Percentiles rank a stretch among this genome's conserved stretches.
Conservation (phyloP, 352 stramenopile species). For the Aphanomyces astaci region DNA sequence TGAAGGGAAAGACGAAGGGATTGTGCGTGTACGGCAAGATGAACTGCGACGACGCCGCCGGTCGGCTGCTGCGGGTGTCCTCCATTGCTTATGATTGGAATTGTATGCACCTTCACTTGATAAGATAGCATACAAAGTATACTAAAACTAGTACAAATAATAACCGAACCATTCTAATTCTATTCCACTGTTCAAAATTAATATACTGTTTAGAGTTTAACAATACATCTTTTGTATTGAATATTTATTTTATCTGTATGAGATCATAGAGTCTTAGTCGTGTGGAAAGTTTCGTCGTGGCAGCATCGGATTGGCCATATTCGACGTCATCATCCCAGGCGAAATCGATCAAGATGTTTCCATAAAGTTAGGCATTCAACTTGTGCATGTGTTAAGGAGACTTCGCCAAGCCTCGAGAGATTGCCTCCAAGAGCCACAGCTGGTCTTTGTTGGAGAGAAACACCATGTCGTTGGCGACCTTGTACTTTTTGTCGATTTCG, state of each 20-base stretch:
- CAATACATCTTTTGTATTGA: not conserved
- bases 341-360: no score
- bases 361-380: no score
- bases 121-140: not conserved
- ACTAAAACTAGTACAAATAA: no score
- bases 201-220: no score
- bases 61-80: not conserved
- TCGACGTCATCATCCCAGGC: not conserved
- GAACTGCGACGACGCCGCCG: not conserved
- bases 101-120: not conserved
- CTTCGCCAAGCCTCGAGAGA: no score
- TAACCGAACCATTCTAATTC: no score
- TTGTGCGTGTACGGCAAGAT: slow-evolving; percentile 40
- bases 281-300: not conserved
- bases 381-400: no score
- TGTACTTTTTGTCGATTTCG: not conserved
- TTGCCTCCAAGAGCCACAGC: not conserved
- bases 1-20: slow-evolving; percentile 61
- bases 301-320: not conserved
- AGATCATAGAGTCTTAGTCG: no score
- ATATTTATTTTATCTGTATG: not conserved
- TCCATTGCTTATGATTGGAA: not conserved
- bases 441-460: not conserved
- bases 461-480: not conserved
- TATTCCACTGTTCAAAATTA: no score